Conservation (phyloP, 352 stramenopile species). For the Thalassiosira hispida region DNA sequence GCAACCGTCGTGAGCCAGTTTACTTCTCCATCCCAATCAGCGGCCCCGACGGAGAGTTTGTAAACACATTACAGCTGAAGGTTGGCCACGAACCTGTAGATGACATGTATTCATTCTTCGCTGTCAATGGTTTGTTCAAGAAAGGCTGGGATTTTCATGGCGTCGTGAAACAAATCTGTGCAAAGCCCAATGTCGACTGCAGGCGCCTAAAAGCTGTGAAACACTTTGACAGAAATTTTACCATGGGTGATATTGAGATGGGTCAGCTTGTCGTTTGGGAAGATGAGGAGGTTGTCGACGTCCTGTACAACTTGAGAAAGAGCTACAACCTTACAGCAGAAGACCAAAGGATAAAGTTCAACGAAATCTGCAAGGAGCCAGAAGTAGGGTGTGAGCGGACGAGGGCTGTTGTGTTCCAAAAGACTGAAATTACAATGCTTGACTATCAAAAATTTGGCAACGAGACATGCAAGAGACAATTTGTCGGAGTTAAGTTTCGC, state of each 20-base stretch:
- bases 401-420: constrained; percentile 50
- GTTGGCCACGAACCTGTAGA: constrained; percentile 59
- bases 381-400: constrained; percentile 54
- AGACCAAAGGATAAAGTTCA: constrained; percentile 56
- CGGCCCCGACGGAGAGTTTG: constrained; percentile 41
- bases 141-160: constrained; percentile 62
- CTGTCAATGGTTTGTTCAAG: constrained; percentile 57
- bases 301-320: constrained; percentile 53
- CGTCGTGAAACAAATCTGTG: constrained; percentile 59
- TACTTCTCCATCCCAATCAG: constrained; percentile 57
- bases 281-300: constrained; percentile 64
- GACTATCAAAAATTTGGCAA: constrained; percentile 69
- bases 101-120: constrained; percentile 58
- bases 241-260: constrained; percentile 42
- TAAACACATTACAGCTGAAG: constrained; percentile 55
- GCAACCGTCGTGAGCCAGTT: constrained; percentile 36
- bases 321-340: constrained; percentile 48
- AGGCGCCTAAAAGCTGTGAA: constrained; percentile 55
- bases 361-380: constrained; percentile 58
- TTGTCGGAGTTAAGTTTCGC: constrained; percentile 57
- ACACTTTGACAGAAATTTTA: constrained; percentile 54
- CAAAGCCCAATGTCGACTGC: constrained; percentile 45
- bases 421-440: constrained; percentile 62
- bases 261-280: constrained; percentile 55
- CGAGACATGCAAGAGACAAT: constrained; percentile 64